Conservation (phyloP, 371 early-diverging fungal genomes). For the Encephalitozoon hellem region DNA sequence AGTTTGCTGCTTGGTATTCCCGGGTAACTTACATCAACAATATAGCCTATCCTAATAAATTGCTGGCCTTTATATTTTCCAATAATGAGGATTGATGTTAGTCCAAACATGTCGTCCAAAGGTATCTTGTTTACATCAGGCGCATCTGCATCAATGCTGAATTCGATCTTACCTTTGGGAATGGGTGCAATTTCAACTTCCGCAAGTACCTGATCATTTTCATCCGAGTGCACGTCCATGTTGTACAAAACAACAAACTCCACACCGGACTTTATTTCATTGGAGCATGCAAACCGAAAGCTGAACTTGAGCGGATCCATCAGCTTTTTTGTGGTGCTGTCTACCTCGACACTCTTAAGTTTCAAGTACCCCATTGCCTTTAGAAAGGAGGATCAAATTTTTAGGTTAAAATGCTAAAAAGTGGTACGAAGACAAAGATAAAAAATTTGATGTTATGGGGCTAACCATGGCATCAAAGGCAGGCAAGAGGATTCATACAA, state of each 20-base stretch:
- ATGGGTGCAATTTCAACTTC: conserved; percentile 49
- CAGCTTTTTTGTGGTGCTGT: background rate
- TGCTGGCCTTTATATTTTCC: conserved; percentile 39
- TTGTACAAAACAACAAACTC: conserved; percentile 42
- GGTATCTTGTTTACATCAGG: conserved; percentile 47
- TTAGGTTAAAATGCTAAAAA: background rate
- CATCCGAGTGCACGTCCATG: conserved; percentile 29
- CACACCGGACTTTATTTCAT: conserved; percentile 38
- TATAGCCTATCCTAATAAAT: conserved; percentile 57
- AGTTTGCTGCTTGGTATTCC: conserved; percentile 43
- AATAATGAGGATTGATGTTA: conserved; percentile 50
- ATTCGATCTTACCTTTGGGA: conserved; percentile 50
- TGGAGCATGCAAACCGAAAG: conserved; percentile 11
- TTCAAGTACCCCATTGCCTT: conserved; percentile 4
- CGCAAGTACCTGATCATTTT: conserved; percentile 56
- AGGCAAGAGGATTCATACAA: background rate
- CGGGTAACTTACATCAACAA: conserved; percentile 59
- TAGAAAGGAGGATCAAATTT: conserved; percentile 1
- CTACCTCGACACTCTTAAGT: conserved; percentile 20
- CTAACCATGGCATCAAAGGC: background rate
- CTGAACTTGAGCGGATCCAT: conserved; percentile 34
- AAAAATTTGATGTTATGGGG: background rate
- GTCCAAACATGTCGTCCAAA: conserved; percentile 49
- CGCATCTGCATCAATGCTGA: conserved; percentile 50
- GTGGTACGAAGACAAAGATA: background rate